Evolutionary conservation across 1,284 basidiomycete species (phyloP), one percentile per base, ranked within the genome.

Genomic region (Golubevia sp.): DNA sequence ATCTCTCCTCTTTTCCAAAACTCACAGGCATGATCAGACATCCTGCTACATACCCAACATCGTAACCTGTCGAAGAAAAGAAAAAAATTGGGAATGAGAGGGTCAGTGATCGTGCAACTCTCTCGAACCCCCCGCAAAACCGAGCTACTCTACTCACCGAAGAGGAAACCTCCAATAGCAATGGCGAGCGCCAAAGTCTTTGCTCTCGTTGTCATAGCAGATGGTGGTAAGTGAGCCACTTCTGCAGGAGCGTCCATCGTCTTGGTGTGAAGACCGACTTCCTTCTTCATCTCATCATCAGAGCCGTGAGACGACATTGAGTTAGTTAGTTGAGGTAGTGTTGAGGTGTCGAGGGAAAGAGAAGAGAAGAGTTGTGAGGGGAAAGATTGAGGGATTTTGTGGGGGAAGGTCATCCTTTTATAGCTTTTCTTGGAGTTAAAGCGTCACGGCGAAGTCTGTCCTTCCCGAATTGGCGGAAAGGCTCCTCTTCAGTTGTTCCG

Each of bases 121-220:
- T 11, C 30, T 34, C 5, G 13, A 13, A 13, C 38, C 11, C 38
- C 38, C 38, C 11, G 38, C 11, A 44, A 18, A 18, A 13, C 38
- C 11, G 18, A 44, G 18, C 11, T 8, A 44, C 38, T 44, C 38
- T 44, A 44, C 38, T 44, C 38, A 1, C 71, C 71, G 52, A 74
- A 74, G 0, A 74, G 56, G 49, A 74, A 71, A 0, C 71, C 71
- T 27, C 71, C 71, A 5, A 55, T 64, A 66, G 69, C 71, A 62
- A 74, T 74, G 55, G 71, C 56, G 21, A 67, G 55, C 34, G 64
- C 69, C 18, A 74, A 66, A 3, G 71, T 44, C 53, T 63, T 61
- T 11, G 69, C 69, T 20, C 55, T 50, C 3, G 62, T 57, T 3
- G 71, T 74, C 66, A 74, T 71, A 54, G 59, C 64, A 54, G 69